Evolutionary conservation across 495 filamentous ascomycete species (phyloP).

Genomic region (Penicillium parvum): DNA sequence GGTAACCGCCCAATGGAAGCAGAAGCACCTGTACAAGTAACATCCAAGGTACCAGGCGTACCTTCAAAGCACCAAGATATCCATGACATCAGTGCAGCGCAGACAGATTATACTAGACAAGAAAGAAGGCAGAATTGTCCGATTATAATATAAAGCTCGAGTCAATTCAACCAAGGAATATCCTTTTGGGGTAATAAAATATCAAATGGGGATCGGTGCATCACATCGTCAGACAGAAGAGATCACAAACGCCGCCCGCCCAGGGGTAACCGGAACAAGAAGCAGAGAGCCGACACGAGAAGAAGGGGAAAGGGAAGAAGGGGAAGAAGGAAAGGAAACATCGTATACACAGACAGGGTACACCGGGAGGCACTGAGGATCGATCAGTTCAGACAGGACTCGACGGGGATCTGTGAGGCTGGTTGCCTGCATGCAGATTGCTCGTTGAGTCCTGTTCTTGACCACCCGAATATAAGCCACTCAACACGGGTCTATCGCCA

Average conservation of each 20-base stretch:
- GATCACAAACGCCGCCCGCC: conserved; percentile 23
- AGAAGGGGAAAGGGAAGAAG: not conserved
- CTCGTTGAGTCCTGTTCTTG: too few relatives aligned
- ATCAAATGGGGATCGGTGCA: conserved; percentile 17
- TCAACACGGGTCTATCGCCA: too few relatives aligned
- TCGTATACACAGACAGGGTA: not conserved
- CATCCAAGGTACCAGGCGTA: too few relatives aligned
- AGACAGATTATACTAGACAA: not conserved
- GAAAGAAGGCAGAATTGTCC: not conserved
- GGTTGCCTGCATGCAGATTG: conserved; percentile 8
- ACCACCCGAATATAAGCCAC: too few relatives aligned
- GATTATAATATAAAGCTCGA: not conserved
- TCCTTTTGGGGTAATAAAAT: conserved; percentile 11
- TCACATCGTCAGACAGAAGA: conserved; percentile 29
- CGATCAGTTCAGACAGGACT: too few relatives aligned
- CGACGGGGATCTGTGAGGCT: too few relatives aligned
- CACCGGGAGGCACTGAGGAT: not conserved
- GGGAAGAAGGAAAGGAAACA: not conserved
- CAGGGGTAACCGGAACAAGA: conserved; percentile 9
- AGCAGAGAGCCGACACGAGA: conserved; percentile 8
- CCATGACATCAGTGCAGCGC: too few relatives aligned
- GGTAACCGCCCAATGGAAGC: too few relatives aligned
- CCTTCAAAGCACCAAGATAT: too few relatives aligned
- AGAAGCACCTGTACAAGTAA: too few relatives aligned
- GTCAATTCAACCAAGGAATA: conserved; percentile 1